Conservation (phyloP, 768 basidiomycete genomes). For the Agaricus subrufescens region DNA sequence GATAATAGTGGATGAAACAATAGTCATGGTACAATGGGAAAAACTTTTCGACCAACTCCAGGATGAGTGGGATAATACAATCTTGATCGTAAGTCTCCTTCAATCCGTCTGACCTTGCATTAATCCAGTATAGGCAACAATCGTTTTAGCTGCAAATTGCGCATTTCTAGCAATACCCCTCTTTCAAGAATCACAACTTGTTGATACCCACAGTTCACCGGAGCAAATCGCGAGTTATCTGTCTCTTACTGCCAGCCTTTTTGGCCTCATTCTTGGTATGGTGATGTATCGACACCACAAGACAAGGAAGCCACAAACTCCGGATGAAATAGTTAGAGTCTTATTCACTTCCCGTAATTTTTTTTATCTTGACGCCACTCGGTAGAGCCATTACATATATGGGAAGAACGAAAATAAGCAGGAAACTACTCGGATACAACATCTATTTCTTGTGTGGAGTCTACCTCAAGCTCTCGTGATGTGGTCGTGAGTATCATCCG, state of each 20-base stretch:
- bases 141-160: constrained; percentile 5
- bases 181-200: background rate
- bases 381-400: background rate
- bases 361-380: background rate
- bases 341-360: background rate
- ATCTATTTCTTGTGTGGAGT: constrained; percentile 6
- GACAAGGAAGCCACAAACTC: background rate
- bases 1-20: background rate
- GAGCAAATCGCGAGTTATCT: constrained; percentile 6
- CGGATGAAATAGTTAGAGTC: background rate
- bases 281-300: constrained; percentile 3
- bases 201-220: background rate
- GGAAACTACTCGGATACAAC: background rate
- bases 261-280: constrained; percentile 4
- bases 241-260: constrained; percentile 1
- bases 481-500: constrained; percentile 2
- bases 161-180: constrained; percentile 7
- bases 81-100: background rate
- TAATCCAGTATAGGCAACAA: constrained; percentile 1
- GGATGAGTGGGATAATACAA: constrained; percentile 3
- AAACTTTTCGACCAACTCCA: constrained; percentile 2
- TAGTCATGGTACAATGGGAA: background rate
- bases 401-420: background rate
- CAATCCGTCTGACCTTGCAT: background rate
- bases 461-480: constrained; percentile 5